These are phyloP conservation scores for Colletotrichum sp. DNA, from an alignment of 2,329 filamentous ascomycete genomes.

Conservation along the genomic window DNA sequence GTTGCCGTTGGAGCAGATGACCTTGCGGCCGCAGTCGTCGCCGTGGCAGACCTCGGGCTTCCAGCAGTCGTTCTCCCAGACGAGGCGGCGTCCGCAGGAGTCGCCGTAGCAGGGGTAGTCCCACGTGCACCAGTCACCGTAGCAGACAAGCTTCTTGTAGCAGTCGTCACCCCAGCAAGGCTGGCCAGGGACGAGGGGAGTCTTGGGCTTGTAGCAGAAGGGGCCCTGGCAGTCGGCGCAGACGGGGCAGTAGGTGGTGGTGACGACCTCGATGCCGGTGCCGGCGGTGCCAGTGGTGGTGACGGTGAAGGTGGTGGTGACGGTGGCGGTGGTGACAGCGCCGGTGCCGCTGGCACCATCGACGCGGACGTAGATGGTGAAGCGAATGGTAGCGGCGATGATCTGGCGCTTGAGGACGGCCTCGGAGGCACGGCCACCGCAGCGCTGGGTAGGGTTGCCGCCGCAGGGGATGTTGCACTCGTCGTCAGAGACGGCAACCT, in stretches of 20 bases:
- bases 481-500: not conserved
- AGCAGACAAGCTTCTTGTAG: constrained; percentile 37
- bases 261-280: not conserved
- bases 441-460: constrained; percentile 42
- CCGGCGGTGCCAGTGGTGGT: not conserved
- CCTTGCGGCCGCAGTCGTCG: constrained; percentile 15
- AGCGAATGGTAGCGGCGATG: not conserved
- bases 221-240: constrained; percentile 12
- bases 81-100: constrained; percentile 21
- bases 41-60: constrained; percentile 6
- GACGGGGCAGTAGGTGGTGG: constrained; percentile 3
- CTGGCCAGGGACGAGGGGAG: not conserved
- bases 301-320: not conserved
- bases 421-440: constrained; percentile 39
- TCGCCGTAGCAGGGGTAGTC: constrained; percentile 31
- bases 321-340: not conserved
- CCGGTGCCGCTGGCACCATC: not conserved
- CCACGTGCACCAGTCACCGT: constrained; percentile 34
- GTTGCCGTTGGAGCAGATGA: constrained; percentile 6
- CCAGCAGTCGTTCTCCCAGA: constrained; percentile 19
- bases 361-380: constrained; percentile 10
- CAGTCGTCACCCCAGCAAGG: constrained; percentile 24
- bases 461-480: constrained; percentile 44
- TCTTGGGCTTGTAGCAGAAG: constrained; percentile 3
- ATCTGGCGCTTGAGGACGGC: not conserved